Conservation (phyloP, 805 yeast genomes). For the Torulaspora quercuum region DNA sequence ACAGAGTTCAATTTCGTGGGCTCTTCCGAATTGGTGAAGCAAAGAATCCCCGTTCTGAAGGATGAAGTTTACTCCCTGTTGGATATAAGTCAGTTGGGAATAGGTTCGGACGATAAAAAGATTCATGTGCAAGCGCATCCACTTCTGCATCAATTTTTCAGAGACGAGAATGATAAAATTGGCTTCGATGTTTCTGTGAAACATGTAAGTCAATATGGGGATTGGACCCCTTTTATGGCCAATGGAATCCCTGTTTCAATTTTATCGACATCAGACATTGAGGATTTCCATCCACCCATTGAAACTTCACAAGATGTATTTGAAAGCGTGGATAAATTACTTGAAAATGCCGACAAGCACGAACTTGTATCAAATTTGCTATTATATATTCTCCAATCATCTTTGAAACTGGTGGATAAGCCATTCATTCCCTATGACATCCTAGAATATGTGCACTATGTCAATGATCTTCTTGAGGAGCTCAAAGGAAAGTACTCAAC, state of each 20-base stretch:
- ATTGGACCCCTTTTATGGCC: slow-evolving; percentile 62
- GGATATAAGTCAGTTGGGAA: slow-evolving; percentile 51
- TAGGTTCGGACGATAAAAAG: slow-evolving; percentile 52
- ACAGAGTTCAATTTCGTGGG: slow-evolving; percentile 80
- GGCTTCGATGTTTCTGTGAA: slow-evolving; percentile 29
- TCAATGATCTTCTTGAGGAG: slow-evolving; percentile 47
- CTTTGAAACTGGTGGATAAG: slow-evolving; percentile 62
- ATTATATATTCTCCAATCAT: slow-evolving; percentile 50
- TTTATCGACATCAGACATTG: slow-evolving; percentile 22
- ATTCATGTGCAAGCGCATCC: slow-evolving; percentile 65
- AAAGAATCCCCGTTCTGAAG: slow-evolving; percentile 48
- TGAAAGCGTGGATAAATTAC: slow-evolving; percentile 44
- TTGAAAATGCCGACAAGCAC: slow-evolving; percentile 47
- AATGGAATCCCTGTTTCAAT: slow-evolving; percentile 50
- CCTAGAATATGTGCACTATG: slow-evolving; percentile 41
- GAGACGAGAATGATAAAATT: slow-evolving; percentile 31
- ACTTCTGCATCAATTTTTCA: slow-evolving; percentile 48
- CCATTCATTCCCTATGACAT: slow-evolving; percentile 75
- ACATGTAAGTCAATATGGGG: slow-evolving; percentile 47
- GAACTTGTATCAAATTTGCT: slow-evolving; percentile 53
- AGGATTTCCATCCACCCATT: slow-evolving; percentile 47
- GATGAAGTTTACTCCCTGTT: slow-evolving; percentile 66
- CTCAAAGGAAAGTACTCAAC: slow-evolving; percentile 34
- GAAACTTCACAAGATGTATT: slow-evolving; percentile 68
- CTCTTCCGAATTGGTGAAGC: slow-evolving; percentile 70